phyloP scores from a whole-genome alignment of 2,329 filamentous ascomycete species.

The Xylaria sp. region DNA sequence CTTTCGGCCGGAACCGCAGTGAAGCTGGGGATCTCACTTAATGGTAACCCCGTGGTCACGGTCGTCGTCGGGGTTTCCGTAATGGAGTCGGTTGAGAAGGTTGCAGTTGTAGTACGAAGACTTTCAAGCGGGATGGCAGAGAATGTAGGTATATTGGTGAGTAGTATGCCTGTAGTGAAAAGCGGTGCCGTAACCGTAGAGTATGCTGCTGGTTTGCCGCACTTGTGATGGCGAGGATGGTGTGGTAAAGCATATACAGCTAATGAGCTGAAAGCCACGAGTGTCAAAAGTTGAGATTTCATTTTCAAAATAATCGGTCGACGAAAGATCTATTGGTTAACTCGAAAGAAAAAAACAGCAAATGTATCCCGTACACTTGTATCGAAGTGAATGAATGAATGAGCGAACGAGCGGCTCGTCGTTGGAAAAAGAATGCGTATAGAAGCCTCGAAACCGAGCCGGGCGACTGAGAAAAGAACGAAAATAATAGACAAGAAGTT shows the following conservation, averaged over 20 bases:
- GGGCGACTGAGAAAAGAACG: constrained; percentile 26
- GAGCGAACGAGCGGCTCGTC: constrained; percentile 10
- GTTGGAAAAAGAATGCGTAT: constrained; percentile 5
- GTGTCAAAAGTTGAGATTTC: constrained; percentile 30
- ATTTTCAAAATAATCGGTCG: constrained; percentile 27
- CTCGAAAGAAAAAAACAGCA: background rate
- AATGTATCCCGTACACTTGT: constrained; percentile 29
- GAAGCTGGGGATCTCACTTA: constrained; percentile 27
- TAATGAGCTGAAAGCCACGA: constrained; percentile 31
- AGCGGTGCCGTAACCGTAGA: constrained; percentile 8
- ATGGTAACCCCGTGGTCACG: constrained; percentile 23
- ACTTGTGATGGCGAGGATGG: constrained; percentile 9
- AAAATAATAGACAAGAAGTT: background rate
- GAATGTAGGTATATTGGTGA: constrained; percentile 18
- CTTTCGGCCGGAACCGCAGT: constrained; percentile 22
- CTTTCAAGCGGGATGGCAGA: constrained; percentile 15
- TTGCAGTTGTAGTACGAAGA: constrained; percentile 11
- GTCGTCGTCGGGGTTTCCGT: constrained; percentile 1
- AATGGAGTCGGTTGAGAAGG: constrained; percentile 17
- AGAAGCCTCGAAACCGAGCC: constrained; percentile 34
- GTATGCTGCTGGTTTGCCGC: constrained; percentile 21
- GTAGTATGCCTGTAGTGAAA: constrained; percentile 19
- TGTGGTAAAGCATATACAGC: constrained; percentile 27
- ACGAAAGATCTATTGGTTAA: constrained; percentile 15
- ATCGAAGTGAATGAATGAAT: constrained; percentile 10